These are phyloP conservation scores for Sclerotinia glacialis DNA, from an alignment of 2,329 filamentous ascomycete species.

Conservation along the genomic window DNA sequence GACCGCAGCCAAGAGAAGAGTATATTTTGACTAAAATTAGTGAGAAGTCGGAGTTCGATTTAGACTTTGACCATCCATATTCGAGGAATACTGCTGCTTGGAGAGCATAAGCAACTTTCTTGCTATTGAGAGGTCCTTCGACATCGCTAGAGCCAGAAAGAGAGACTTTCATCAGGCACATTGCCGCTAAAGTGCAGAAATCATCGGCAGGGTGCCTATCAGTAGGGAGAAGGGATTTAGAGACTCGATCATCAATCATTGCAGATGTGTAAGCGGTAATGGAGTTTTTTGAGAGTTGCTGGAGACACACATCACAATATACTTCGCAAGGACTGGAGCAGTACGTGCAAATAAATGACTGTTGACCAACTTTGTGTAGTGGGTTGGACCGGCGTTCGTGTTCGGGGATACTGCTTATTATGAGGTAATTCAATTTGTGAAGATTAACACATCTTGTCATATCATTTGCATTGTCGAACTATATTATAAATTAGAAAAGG, in stretches of 20 bases:
- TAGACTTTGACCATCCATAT: slow-evolving; percentile 38
- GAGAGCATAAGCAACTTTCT: slow-evolving; percentile 31
- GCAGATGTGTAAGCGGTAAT: slow-evolving; percentile 32
- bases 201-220: slow-evolving; percentile 41
- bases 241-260: slow-evolving; percentile 30
- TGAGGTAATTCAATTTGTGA: slow-evolving; percentile 36
- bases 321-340: slow-evolving; percentile 28
- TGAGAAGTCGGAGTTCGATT: slow-evolving; percentile 43
- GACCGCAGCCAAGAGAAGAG: slow-evolving; percentile 41
- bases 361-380: slow-evolving; percentile 12
- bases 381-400: slow-evolving; percentile 26
- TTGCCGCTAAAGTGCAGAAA: slow-evolving; percentile 36
- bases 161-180: slow-evolving; percentile 38
- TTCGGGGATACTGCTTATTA: slow-evolving; percentile 34
- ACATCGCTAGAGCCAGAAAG: slow-evolving; percentile 11
- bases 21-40: slow-evolving; percentile 42
- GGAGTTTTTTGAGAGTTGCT: slow-evolving; percentile 26
- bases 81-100: slow-evolving; percentile 39
- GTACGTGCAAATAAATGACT: slow-evolving; percentile 25
- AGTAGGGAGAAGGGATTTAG: slow-evolving; percentile 36
- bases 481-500: slow-evolving; percentile 1
- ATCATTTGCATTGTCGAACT: slow-evolving; percentile 19
- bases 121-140: slow-evolving; percentile 24
- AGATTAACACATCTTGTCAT: slow-evolving; percentile 34
- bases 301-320: slow-evolving; percentile 31